A percentile compares a stretch with the other conserved stretches of the same genome.
Conservation (phyloP, 108 stramenopile species). For the Nannochloropsis oceanica region DNA sequence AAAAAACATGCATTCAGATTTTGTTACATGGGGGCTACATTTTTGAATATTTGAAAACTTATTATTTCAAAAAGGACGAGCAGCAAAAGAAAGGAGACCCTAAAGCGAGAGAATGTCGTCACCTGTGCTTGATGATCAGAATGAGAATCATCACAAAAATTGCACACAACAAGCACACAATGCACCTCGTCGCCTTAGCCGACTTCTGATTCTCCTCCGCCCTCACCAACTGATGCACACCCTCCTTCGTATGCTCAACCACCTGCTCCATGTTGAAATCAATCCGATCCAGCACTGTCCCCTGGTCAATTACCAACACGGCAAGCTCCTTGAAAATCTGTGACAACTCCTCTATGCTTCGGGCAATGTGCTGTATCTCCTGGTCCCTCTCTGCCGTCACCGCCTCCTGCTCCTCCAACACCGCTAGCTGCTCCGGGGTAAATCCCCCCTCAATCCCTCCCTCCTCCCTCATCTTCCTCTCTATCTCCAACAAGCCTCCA, state of each 20-base stretch:
- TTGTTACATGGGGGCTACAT: too few species aligned
- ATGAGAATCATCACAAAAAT: constrained; percentile 34
- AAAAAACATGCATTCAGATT: too few species aligned
- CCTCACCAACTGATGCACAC: constrained; percentile 81
- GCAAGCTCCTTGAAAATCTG: constrained; percentile 97
- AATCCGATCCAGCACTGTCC: constrained; percentile 97
- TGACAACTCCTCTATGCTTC: constrained; percentile 82
- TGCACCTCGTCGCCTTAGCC: constrained; percentile 55
- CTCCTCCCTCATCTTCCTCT: constrained; percentile 13
- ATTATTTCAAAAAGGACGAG: too few species aligned
- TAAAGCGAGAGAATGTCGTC: neutral
- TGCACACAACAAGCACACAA: constrained; percentile 28
- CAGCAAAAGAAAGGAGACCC: too few species aligned
- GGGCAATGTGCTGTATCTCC: constrained; percentile 65
- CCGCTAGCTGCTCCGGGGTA: constrained; percentile 41
- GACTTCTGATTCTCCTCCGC: constrained; percentile 94
- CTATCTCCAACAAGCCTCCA: neutral
- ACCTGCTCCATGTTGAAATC: constrained; percentile 99
- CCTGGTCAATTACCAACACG: constrained; percentile 98
- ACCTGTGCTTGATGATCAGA: constrained; percentile 27
- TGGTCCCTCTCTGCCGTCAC: constrained; percentile 37
- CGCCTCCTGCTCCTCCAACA: constrained; percentile 36
- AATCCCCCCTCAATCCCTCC: constrained; percentile 35
- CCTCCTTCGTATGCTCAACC: constrained; percentile 91
- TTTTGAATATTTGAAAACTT: too few species aligned